A percentile compares a stretch with the other conserved stretches of the same genome.
phyloP scores from a whole-genome alignment of 139 green algal genomes.

The Coelastrella sp. region DNA sequence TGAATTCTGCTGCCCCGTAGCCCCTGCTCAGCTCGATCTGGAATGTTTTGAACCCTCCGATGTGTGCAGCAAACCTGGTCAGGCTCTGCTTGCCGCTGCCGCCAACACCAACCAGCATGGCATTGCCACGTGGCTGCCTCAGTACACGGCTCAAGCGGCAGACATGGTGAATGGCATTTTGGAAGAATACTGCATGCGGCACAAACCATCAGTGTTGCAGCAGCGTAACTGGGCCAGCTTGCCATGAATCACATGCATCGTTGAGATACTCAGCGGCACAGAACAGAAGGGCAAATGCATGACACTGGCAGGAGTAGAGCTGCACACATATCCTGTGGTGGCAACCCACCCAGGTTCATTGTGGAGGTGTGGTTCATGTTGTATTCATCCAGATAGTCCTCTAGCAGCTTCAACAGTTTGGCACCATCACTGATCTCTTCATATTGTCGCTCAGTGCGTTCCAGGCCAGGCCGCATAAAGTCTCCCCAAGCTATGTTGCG shows the following conservation, averaged over 20 bases:
- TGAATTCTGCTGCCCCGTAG: slow-evolving; percentile 84
- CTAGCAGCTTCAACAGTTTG: slow-evolving; percentile 73
- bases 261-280: neutral
- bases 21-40: slow-evolving; percentile 54
- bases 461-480: slow-evolving; percentile 71
- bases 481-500: slow-evolving; percentile 77
- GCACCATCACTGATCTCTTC: slow-evolving; percentile 75
- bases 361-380: slow-evolving; percentile 65
- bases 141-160: slow-evolving; percentile 80
- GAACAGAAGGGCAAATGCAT: too few species aligned
- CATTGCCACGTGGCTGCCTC: slow-evolving; percentile 85
- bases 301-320: too few species aligned
- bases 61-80: slow-evolving; percentile 83
- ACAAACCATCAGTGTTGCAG: neutral
- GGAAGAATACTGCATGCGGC: slow-evolving; percentile 81
- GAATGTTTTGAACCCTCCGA: slow-evolving; percentile 69
- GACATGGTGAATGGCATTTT: slow-evolving; percentile 86
- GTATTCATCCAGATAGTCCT: slow-evolving; percentile 87
- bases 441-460: slow-evolving; percentile 82
- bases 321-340: neutral
- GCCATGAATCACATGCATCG: neutral
- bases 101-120: slow-evolving; percentile 90
- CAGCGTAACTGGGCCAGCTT: too few species aligned
- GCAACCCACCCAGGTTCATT: slow-evolving; percentile 74
- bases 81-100: slow-evolving; percentile 84